Percentiles rank a stretch among this genome's conserved stretches.
Evolutionary conservation across 1,284 basidiomycete genomes (phyloP).

Genomic region (Pyrrhoderma noxium): DNA sequence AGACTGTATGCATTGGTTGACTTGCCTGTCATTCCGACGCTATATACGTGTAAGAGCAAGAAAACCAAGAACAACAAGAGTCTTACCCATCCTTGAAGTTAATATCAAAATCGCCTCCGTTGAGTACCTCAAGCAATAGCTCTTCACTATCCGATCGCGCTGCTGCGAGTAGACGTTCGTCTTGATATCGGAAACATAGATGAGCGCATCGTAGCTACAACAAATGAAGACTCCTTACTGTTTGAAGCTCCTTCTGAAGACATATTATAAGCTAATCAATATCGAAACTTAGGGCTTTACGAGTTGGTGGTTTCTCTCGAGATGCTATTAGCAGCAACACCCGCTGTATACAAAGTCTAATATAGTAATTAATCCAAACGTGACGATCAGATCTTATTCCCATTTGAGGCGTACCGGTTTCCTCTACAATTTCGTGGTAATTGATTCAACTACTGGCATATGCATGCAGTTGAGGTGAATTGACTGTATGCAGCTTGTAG

Average conservation of each 20-base stretch:
- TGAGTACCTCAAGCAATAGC: slow-evolving; percentile 54
- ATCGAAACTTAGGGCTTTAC: neutral
- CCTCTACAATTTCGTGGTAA: too few relatives aligned
- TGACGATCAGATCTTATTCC: too few relatives aligned
- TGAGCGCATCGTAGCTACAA: neutral
- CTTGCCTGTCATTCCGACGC: slow-evolving; percentile 67
- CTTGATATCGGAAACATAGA: slow-evolving; percentile 33
- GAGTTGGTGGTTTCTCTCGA: neutral
- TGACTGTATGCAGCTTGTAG: slow-evolving; percentile 37
- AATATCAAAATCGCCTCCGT: slow-evolving; percentile 54
- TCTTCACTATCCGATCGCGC: slow-evolving; percentile 73
- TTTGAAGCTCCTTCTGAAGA: slow-evolving; percentile 14
- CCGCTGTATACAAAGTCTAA: neutral
- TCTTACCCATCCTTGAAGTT: slow-evolving; percentile 74
- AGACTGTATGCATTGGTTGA: slow-evolving; percentile 8
- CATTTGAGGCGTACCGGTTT: too few relatives aligned
- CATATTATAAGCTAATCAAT: slow-evolving; percentile 5
- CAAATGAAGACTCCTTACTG: slow-evolving; percentile 1
- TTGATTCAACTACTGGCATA: too few relatives aligned
- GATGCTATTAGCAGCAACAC: neutral
- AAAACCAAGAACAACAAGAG: neutral
- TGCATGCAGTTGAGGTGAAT: slow-evolving; percentile 7
- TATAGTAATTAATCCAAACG: too few relatives aligned
- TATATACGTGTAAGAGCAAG: slow-evolving; percentile 25
- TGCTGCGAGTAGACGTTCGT: slow-evolving; percentile 68